Percentiles rank a stretch among this genome's conserved stretches.
Conservation (phyloP, 2,329 filamentous ascomycete genomes). For the Aspergillus sp. region DNA sequence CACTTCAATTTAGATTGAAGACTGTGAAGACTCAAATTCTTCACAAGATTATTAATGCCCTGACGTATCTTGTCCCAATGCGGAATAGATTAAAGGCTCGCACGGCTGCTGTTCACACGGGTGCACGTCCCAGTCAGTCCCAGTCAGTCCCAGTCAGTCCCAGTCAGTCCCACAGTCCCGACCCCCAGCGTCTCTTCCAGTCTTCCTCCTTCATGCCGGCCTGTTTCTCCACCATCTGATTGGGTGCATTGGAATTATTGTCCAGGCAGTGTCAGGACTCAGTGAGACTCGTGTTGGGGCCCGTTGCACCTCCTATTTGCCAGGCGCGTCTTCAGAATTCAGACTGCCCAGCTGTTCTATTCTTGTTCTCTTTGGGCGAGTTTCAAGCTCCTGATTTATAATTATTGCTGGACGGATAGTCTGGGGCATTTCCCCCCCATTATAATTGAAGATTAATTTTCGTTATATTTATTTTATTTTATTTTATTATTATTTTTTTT, state of each 20-base stretch:
- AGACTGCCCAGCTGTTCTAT: background rate
- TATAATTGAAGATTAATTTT: background rate
- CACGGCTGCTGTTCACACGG: background rate
- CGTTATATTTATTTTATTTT: no score
- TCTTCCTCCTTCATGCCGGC: background rate
- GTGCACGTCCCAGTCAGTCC: conserved; percentile 5
- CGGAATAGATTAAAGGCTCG: background rate
- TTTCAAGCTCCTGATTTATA: background rate
- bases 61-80: background rate
- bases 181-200: background rate
- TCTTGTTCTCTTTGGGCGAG: background rate
- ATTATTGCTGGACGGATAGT: background rate
- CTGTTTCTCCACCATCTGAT: background rate
- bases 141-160: background rate
- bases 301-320: conserved; percentile 1
- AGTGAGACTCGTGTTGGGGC: background rate
- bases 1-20: background rate
- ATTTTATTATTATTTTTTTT: background rate
- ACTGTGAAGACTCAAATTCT: no score
- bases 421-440: background rate
- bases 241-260: conserved; percentile 8
- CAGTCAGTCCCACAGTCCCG: background rate
- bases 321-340: background rate
- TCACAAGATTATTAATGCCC: conserved; percentile 5
- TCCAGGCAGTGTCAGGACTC: background rate